Percentiles rank a stretch among this genome's conserved stretches.
These are phyloP conservation scores for Pichia phayaonensis DNA, from an alignment of 805 yeast species.

Conservation along the genomic window DNA sequence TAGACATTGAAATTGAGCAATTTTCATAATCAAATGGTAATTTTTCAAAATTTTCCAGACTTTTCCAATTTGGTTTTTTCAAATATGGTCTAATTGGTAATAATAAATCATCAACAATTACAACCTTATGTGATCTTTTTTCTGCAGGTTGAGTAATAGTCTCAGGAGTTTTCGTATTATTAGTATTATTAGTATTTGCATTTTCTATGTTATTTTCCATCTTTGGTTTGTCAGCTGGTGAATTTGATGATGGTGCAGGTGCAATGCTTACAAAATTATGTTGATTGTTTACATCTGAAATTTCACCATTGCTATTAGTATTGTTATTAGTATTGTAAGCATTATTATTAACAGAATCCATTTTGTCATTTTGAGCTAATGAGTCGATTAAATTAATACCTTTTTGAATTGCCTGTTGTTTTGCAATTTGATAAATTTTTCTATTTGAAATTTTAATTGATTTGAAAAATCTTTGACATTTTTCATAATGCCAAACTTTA, in stretches of 20 bases:
- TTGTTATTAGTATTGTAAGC: background rate
- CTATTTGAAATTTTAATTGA: conserved; percentile 38
- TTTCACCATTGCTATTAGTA: background rate
- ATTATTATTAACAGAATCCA: background rate
- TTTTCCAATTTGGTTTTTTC: conserved; percentile 22
- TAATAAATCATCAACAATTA: conserved; percentile 26
- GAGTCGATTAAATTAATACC: background rate
- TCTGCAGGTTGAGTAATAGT: background rate
- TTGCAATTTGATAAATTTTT: conserved; percentile 26
- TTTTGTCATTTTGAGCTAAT: background rate
- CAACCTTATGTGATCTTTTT: conserved; percentile 5
- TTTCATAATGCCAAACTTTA: conserved; percentile 55
- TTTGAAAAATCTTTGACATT: conserved; percentile 47
- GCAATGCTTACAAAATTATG: conserved; percentile 6
- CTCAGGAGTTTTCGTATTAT: background rate
- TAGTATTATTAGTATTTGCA: too few relatives aligned
- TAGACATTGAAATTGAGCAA: conserved; percentile 18
- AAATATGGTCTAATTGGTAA: conserved; percentile 21
- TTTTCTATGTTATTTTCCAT: background rate
- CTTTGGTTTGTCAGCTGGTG: background rate
- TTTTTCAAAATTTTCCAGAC: conserved; percentile 17
- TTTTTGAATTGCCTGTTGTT: conserved; percentile 9
- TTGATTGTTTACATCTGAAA: background rate
- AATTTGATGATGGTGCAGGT: conserved; percentile 3
- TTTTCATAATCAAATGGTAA: conserved; percentile 7